Evolutionary conservation across 257 asterid genomes (phyloP).

Genomic region (Nicotiana attenuata): DNA sequence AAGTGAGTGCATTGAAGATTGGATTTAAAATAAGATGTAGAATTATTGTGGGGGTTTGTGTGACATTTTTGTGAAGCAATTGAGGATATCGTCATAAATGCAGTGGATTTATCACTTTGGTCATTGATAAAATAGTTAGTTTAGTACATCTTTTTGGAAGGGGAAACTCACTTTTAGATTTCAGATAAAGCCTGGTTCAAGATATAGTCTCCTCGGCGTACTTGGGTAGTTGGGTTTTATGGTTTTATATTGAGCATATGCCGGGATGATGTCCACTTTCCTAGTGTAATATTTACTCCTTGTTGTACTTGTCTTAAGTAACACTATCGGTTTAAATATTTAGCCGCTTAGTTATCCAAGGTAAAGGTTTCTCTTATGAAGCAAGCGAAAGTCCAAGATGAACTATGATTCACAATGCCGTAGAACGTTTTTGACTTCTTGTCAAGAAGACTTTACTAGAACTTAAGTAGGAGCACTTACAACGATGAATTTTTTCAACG

Average conservation of each 20-base stretch:
- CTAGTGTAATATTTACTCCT: background rate
- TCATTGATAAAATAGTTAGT: background rate
- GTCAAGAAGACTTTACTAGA: background rate
- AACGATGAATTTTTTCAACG: background rate
- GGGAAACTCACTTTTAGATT: background rate
- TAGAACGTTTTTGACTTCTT: background rate
- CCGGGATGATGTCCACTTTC: background rate
- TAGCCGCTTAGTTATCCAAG: constrained; percentile 1
- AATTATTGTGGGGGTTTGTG: background rate
- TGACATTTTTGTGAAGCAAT: background rate
- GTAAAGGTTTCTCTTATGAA: background rate
- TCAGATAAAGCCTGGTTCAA: background rate
- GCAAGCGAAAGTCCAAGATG: background rate
- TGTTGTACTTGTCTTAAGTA: background rate
- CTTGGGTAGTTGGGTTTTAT: too few relatives aligned
- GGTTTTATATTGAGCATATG: too few relatives aligned
- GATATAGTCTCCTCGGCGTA: background rate
- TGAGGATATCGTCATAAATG: background rate
- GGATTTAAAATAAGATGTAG: background rate
- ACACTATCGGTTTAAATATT: background rate
- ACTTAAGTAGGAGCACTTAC: background rate
- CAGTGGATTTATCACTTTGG: background rate
- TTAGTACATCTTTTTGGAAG: background rate
- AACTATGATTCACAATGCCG: background rate
- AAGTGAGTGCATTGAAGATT: background rate